Conservation (phyloP, 1,284 basidiomycete species). For the Marasmius tenuissimus region DNA sequence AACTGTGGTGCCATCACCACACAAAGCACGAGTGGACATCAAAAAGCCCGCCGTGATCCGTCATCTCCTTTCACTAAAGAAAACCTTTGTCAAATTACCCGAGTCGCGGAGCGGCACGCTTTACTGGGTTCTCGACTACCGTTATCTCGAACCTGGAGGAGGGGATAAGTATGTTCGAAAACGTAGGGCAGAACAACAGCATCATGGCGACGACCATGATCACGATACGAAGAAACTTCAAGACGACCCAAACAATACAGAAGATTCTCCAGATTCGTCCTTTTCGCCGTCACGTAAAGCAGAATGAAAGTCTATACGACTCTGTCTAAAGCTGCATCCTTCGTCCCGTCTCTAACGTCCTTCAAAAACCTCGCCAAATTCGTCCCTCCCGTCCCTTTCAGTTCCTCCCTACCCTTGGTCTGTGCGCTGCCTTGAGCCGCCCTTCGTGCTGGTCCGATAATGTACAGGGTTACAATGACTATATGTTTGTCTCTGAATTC, state of each 20-base stretch:
- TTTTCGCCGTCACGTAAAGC: neutral
- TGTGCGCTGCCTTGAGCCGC: slow-evolving; percentile 23
- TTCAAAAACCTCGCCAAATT: slow-evolving; percentile 78
- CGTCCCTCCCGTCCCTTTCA: slow-evolving; percentile 84
- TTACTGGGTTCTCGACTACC: neutral
- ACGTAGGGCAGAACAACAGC: neutral
- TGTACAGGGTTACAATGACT: slow-evolving; percentile 79
- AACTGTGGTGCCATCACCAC: too few relatives aligned
- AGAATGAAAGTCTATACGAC: neutral
- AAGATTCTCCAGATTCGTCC: neutral
- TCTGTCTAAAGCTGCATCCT: slow-evolving; percentile 32
- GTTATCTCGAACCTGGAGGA: neutral
- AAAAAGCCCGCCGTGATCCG: too few relatives aligned
- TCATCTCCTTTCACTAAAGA: neutral
- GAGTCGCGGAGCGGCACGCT: neutral
- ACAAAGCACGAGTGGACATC: too few relatives aligned
- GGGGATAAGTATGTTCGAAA: neutral
- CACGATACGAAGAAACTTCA: neutral
- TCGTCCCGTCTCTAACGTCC: slow-evolving; percentile 71
- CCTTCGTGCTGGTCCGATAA: slow-evolving; percentile 62
- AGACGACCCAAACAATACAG: neutral
- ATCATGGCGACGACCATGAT: neutral
- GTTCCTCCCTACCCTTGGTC: slow-evolving; percentile 13
- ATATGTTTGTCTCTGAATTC: slow-evolving; percentile 83
- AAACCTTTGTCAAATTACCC: neutral